Evolutionary conservation across 2,329 filamentous ascomycete genomes (phyloP).

Genomic region (Sclerotinia trifoliorum): DNA sequence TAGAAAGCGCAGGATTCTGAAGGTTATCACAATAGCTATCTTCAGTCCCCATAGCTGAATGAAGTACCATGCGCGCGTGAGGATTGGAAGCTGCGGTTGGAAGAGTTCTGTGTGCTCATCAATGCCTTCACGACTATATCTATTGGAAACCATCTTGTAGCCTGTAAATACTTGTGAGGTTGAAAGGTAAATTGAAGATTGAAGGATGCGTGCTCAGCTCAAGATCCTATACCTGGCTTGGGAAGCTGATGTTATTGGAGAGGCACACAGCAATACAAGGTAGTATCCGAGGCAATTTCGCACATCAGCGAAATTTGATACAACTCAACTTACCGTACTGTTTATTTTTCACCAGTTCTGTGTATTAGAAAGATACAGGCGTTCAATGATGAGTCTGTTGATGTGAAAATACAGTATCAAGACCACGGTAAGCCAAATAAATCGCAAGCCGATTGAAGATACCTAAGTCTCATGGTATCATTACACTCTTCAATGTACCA

Average conservation of each 20-base stretch:
- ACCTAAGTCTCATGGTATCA: neutral
- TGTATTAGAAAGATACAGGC: neutral
- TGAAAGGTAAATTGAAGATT: neutral
- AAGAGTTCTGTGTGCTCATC: constrained; percentile 7
- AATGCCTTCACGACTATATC: neutral
- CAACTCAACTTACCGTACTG: neutral
- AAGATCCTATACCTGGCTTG: constrained; percentile 1
- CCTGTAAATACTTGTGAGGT: neutral
- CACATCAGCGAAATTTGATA: neutral
- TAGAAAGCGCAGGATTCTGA: constrained; percentile 18
- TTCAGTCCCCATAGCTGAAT: constrained; percentile 27
- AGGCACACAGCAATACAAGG: neutral
- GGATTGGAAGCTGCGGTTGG: constrained; percentile 20
- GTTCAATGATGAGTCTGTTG: too few species aligned
- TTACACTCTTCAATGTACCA: too few species aligned
- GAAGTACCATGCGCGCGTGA: constrained; percentile 24
- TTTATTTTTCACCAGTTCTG: neutral
- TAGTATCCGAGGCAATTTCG: neutral
- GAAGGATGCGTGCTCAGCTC: neutral
- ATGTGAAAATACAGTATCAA: neutral
- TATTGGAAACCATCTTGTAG: constrained; percentile 10
- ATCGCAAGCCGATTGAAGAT: too few species aligned
- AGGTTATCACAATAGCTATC: constrained; percentile 15
- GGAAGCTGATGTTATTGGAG: constrained; percentile 16
- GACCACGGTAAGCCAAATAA: neutral